Percentiles rank a stretch among this genome's conserved stretches.
These are phyloP conservation scores for Bryoerythrophyllum caledonicum DNA, from an alignment of 225 moss, liverwort and hornwort species.

Conservation along the genomic window DNA sequence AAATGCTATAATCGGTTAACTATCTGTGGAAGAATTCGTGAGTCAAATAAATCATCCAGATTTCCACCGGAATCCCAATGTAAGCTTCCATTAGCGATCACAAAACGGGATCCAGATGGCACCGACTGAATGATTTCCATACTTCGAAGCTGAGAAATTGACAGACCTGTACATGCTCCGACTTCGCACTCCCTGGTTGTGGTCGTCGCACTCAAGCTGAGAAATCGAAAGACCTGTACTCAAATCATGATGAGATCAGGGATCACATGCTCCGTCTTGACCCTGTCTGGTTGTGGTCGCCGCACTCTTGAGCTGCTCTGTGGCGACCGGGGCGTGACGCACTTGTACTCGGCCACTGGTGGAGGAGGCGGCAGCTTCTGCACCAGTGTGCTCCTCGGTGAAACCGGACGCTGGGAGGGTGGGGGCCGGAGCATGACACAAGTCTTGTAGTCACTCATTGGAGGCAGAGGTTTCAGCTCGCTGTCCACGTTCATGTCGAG, in stretches of 20 bases:
- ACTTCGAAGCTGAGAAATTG: not conserved
- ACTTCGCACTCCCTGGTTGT: constrained; percentile 17
- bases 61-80: not conserved
- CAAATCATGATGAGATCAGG: constrained; percentile 35
- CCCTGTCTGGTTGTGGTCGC: constrained; percentile 8
- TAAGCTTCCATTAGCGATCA: not conserved
- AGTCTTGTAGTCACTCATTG: not conserved
- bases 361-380: constrained; percentile 47
- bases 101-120: not conserved
- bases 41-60: not conserved
- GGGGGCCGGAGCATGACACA: constrained; percentile 11
- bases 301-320: constrained; percentile 10
- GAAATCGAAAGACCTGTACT: not conserved
- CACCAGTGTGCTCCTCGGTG: not conserved
- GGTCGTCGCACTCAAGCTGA: not conserved
- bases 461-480: not conserved
- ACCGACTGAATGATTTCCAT: not conserved
- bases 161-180: not conserved
- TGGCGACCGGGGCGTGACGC: constrained; percentile 15
- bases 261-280: not conserved
- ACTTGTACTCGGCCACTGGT: constrained; percentile 34
- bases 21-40: not conserved
- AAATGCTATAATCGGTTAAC: not conserved
- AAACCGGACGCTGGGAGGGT: not conserved
- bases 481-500: constrained; percentile 10